Evolutionary conservation across 495 filamentous ascomycete genomes (phyloP).

Genomic region (Tirmania nivea): DNA sequence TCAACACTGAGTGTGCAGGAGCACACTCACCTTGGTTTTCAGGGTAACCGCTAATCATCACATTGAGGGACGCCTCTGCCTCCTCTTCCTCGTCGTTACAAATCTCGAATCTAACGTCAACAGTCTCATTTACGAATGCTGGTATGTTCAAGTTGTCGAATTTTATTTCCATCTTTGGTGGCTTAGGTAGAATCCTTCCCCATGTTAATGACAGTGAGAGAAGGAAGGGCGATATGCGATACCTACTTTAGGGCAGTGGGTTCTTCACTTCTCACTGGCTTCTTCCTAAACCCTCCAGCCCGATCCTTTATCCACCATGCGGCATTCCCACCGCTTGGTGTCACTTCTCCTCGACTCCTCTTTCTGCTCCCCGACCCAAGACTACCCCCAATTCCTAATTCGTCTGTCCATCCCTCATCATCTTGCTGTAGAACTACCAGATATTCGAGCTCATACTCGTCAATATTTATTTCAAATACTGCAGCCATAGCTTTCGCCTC

Average conservation of each 20-base stretch:
- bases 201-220: slow-evolving; percentile 21
- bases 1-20: not conserved
- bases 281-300: slow-evolving; percentile 17
- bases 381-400: slow-evolving; percentile 1
- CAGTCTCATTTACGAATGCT: slow-evolving; percentile 52
- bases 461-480: slow-evolving; percentile 37
- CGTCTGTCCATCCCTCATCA: slow-evolving; percentile 18
- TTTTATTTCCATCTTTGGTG: slow-evolving; percentile 68
- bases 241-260: slow-evolving; percentile 8
- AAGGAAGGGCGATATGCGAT: not conserved
- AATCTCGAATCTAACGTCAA: slow-evolving; percentile 44
- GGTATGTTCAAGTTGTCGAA: slow-evolving; percentile 42
- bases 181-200: slow-evolving; percentile 54
- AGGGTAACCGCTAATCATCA: slow-evolving; percentile 36
- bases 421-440: slow-evolving; percentile 32
- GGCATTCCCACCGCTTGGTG: slow-evolving; percentile 4
- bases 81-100: slow-evolving; percentile 69
- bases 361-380: not conserved
- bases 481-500: slow-evolving; percentile 44
- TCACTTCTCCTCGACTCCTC: not conserved
- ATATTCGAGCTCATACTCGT: slow-evolving; percentile 47
- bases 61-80: slow-evolving; percentile 45
- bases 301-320: slow-evolving; percentile 10
- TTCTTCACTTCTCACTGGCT: slow-evolving; percentile 27
- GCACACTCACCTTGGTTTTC: slow-evolving; percentile 7